Evolutionary conservation across 139 green algal genomes (phyloP), one percentile per base, ranked within the genome.

Genomic region (Chlorella sp.): DNA sequence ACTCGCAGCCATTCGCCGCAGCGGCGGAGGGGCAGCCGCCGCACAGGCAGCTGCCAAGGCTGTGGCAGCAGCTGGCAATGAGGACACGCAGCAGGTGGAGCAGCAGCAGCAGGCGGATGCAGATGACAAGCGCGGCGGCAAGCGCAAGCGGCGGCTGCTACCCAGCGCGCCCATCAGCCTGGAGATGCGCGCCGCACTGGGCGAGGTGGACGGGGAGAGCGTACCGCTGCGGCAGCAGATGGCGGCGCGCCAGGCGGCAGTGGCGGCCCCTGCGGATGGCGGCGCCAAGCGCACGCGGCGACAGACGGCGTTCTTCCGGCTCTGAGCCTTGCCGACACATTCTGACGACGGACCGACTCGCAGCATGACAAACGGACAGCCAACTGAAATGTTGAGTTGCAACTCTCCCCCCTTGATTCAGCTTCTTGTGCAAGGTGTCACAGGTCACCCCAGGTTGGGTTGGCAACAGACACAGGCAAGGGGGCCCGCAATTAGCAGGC

Each of bases 261-360:
- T 32, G 3, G 62, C 28, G 0, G 62, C 38, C 0, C 25, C 41
- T 18, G 51, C 65, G 20, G 73, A 64, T 16, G 63, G 34, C 11
- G 65, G 30, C 0, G 80, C 47, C 30, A 69, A 55, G 56, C 67
- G 80, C 9, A 70, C 28, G 18, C 72, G 82, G 17, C 25, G 81
- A 55, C 81, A 86, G 36, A 86, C 81, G 16, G 34, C 74, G 38
- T 86, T 86, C 56, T 86, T 38, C 70, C 38, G 81, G 38, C 81
- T 86, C 7, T 86, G 55, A 60, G n/a, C 25, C n/a, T 9, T 47
- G 32, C 30, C 3, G 18, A n/a, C 34, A 28, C 11, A 21, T 1
- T 28, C 34, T 1, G 34, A 51, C 68, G 32, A 44, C 32, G 30
- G 34, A 44, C 68, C 44, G 44, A 51, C 34, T 38, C 18, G 51